Base-by-base conservation (phyloP, 2,329 filamentous ascomycete genomes). In the Trichoderma sp. region DNA sequence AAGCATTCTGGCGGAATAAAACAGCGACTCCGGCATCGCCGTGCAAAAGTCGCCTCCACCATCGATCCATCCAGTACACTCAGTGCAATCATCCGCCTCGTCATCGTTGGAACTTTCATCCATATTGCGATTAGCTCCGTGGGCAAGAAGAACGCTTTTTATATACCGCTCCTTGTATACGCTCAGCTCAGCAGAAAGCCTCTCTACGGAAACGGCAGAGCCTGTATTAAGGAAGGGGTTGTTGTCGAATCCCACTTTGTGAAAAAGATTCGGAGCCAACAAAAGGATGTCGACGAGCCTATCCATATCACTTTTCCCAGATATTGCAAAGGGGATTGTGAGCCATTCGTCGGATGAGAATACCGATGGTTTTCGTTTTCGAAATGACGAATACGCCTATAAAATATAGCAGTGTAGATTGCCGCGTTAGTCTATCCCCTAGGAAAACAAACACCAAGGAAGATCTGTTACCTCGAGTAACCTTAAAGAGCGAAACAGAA, bases 41-140 rank as follows among this genome's bases (percentile, higher is more conserved):
- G 50, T 56, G 17, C 50, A 64, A 45, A 64, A 64, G 25, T 64
- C 61, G 13, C 61, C 61, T 15, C 50, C 53, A 1, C 50, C 50
- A n/a, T 64, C 50, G 19, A 64, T 45, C 61, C 50, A 64, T 22
- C 22, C 25, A 1, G 3, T 34, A n/a, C 58, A 61, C 15, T n/a
- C 35, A 27, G 25, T n/a, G 53, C 61, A 22, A 34, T 61, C 42
- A 50, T 61, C 50, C 12, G 9, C 45, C 10, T 34, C 25, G 13
- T 45, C 52, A 22, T 56, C 19, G 12, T 34, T 6, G 1, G 42
- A n/a, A 8, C 9, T n/a, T 50, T 50, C n/a, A 2, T 2, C 17
- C 58, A 61, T 61, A 9, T 6, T 34, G 1, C 29, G 39, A 25
- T 13, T 50, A 7, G n/a, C 19, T 35, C 50, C 39, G 5, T 61